Percentiles rank a stretch among this genome's conserved stretches.
phyloP scores from a whole-genome alignment of 495 filamentous ascomycete genomes.

The Elaphomyces granulatus region DNA sequence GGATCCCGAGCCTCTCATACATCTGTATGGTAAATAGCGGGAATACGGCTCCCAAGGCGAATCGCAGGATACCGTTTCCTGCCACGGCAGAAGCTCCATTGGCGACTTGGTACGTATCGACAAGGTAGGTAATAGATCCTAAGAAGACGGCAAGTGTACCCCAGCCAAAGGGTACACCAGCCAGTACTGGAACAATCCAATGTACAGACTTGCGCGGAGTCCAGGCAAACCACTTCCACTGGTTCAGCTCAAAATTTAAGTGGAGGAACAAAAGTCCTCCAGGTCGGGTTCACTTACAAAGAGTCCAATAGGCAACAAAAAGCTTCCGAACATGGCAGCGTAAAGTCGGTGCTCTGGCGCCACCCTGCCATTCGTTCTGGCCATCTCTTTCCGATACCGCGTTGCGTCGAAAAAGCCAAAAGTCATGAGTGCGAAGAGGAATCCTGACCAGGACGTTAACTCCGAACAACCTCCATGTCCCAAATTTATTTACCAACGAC shows the following conservation, averaged over 20 bases:
- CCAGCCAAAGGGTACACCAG: conserved; percentile 3
- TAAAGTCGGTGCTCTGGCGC: conserved; percentile 44
- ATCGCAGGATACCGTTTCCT: conserved; percentile 43
- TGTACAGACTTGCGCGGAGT: not conserved
- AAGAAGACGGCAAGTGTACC: conserved; percentile 2
- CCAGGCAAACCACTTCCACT: not conserved
- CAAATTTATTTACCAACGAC: conserved; percentile 56
- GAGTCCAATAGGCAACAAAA: conserved; percentile 36
- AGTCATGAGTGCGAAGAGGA: too few species aligned
- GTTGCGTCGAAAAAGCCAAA: too few species aligned
- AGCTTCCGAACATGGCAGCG: conserved; percentile 42
- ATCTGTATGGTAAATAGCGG: conserved; percentile 25
- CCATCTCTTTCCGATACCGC: too few species aligned
- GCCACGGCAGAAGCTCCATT: conserved; percentile 42
- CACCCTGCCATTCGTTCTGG: conserved; percentile 6
- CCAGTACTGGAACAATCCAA: not conserved
- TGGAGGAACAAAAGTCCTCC: too few species aligned
- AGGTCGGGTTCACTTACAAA: too few species aligned
- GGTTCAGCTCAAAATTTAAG: too few species aligned
- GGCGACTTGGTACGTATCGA: conserved; percentile 39
- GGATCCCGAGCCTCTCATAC: not conserved
- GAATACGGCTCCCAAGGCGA: conserved; percentile 41
- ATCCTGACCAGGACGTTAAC: too few species aligned
- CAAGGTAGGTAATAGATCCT: conserved; percentile 23
- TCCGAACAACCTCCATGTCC: too few species aligned